Conservation (phyloP, 2,329 filamentous ascomycete species). For the Paecilomyces sp. region DNA sequence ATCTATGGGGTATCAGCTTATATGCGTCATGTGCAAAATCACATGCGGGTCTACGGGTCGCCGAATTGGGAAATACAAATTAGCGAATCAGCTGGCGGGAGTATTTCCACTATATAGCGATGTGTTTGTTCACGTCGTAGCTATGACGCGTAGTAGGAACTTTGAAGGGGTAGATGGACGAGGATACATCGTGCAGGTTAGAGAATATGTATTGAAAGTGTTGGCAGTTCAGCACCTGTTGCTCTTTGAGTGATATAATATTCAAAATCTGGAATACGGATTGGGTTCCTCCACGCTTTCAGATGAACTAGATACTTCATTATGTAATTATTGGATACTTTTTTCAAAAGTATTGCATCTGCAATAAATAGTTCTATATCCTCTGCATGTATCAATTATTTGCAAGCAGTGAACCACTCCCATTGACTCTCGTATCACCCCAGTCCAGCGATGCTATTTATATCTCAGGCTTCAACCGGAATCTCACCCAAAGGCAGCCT, state of each 20-base stretch:
- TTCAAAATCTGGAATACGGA: too few species aligned
- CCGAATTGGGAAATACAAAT: neutral
- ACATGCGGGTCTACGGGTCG: neutral
- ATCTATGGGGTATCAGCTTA: neutral
- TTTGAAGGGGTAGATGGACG: too few species aligned
- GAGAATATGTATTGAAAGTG: too few species aligned
- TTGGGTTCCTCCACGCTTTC: too few species aligned
- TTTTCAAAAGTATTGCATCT: too few species aligned
- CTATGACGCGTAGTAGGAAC: neutral
- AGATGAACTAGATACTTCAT: too few species aligned
- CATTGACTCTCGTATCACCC: neutral
- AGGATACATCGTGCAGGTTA: too few species aligned
- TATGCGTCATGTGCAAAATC: neutral
- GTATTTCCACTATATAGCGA: neutral
- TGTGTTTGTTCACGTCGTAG: neutral
- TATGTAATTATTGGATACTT: too few species aligned
- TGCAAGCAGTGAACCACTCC: neutral
- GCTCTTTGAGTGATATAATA: too few species aligned
- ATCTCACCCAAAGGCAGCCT: constrained; percentile 36
- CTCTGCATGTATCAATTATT: too few species aligned
- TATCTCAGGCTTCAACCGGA: neutral
- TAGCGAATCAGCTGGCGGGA: neutral
- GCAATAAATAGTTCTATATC: too few species aligned
- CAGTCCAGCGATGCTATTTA: neutral
- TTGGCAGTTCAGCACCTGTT: too few species aligned